Evolutionary conservation across 495 filamentous ascomycete genomes (phyloP), one percentile per base, ranked within the genome.

Genomic region (Trichoderma gamsii): DNA sequence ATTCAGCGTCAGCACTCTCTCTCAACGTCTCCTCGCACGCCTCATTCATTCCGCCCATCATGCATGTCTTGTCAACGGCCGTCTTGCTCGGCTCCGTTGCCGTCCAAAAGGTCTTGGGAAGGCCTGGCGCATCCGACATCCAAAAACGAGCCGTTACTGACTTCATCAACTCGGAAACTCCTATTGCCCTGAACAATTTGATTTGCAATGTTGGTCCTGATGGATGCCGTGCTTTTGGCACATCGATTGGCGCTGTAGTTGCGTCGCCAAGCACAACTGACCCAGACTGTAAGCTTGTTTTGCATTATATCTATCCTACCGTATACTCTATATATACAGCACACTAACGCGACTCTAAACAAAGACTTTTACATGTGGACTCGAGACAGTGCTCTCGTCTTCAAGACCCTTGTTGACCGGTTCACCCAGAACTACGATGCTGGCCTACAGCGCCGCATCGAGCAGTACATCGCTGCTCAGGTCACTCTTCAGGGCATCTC

Each of bases 281-380:
- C 51, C 88, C 88, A 2, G 80, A 89, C 72, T 90, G 87, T 89
- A 76, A 73, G 86, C 76, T 21, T 64, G 25, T 23, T 59, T 59
- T 63, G 35, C 35, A 38, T 38, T 38, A 11, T 21, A 52, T n/a
- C 3, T 21, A 52, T 18, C 4, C 5, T 23, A 49, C n/a, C 44
- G 4, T 52, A 52, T 52, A 52, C 21, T 8, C n/a, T 21, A 52
- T 0, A 21, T 52, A 18, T 4, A 52, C n/a, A 6, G n/a, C 9
- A 6, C 21, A 23, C 70, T 70, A 32, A 68, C 43, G 41, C 64
- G 12, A 27, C 2, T 63, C 41, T 63, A 18, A 13, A 11, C 21
- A 21, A 64, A 86, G 81, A 84, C 72, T 86, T 76, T 71, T 91
- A 84, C 70, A 88, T 88, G 13, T 92, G 89, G 89, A 89, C 86